Conservation (phyloP, 768 basidiomycete species). For the Suillus occidentalis region DNA sequence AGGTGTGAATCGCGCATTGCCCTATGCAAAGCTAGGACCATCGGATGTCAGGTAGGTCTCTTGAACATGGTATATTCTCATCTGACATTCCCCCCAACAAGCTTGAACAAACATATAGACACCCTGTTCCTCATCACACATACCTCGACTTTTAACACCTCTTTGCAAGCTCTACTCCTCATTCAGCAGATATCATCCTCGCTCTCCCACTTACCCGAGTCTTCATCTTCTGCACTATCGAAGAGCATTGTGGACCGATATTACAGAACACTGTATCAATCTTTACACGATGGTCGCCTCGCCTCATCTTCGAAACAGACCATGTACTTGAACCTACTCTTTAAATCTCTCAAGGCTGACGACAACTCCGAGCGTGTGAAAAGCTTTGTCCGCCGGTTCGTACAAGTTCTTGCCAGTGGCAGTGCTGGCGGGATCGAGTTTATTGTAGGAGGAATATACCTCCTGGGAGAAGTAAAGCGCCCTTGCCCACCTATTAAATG, state of each 20-base stretch:
- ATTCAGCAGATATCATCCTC: slow-evolving; percentile 80
- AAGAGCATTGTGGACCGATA: slow-evolving; percentile 63
- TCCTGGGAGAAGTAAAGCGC: slow-evolving; percentile 79
- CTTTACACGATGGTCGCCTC: slow-evolving; percentile 80
- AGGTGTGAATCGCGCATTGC: slow-evolving; percentile 92
- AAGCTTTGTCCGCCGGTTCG: slow-evolving; percentile 79
- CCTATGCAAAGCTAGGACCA: slow-evolving; percentile 83
- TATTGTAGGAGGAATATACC: slow-evolving; percentile 81
- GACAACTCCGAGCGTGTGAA: slow-evolving; percentile 58
- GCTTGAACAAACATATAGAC: slow-evolving; percentile 84
- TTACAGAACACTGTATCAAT: slow-evolving; percentile 87
- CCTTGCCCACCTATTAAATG: not conserved
- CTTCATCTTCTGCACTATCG: slow-evolving; percentile 40
- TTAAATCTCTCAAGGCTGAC: slow-evolving; percentile 84
- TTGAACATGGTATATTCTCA: not conserved
- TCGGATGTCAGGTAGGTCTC: slow-evolving; percentile 58
- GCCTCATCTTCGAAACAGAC: slow-evolving; percentile 88
- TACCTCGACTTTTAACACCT: slow-evolving; percentile 95
- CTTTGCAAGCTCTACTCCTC: slow-evolving; percentile 86
- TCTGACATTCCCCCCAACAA: slow-evolving; percentile 28
- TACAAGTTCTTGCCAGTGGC: slow-evolving; percentile 74
- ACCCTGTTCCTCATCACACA: slow-evolving; percentile 95
- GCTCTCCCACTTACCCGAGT: slow-evolving; percentile 41
- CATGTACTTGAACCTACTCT: slow-evolving; percentile 93
- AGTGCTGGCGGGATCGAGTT: slow-evolving; percentile 82